Evolutionary conservation across 768 basidiomycete genomes (phyloP), one percentile per base, ranked within the genome.

Genomic region (Russula foetens): DNA sequence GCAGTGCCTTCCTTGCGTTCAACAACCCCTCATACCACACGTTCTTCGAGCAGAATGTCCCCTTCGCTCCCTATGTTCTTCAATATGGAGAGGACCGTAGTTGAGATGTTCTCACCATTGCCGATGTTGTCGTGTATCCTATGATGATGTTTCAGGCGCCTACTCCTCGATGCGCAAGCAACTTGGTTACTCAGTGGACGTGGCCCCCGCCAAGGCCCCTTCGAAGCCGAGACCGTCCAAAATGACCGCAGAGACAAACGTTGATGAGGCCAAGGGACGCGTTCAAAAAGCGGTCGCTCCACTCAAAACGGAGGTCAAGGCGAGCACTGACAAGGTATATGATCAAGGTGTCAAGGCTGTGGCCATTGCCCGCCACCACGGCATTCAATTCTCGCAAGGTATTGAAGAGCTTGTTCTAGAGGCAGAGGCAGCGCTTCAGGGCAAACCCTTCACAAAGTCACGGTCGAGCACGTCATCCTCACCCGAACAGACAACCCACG

Each of bases 1-100:
- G 86, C 53, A 92, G 92, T 72, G 82, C 86, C 9, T 88, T 90
- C 72, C 75, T 84, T 59, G 83, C 91, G 23, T 87, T 88, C 75
- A 81, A 87, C 67, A 85, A 82, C 72, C 86, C 85, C 66, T 71
- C 76, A 2, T 97, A 95, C 76, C 85, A 89, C 69, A 88, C 95
- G 65, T 79, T 96, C 70, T 97, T 97, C 77, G 79, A 84, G 58
- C 82, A 86, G 67, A 77, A 81, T 45, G 84, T 94, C 56, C 95
- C 95, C 2, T 78, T 90, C 41, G 93, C 85, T 29, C 81, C 86
- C 63, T 69, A 81, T 19, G 77, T 95, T 72, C 77, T 95, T 43
- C 87, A 94, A 60, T 92, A 84, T 68, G 89, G 88, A 11, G 92
- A 97, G 68, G 77, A 80, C 29, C 76, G 84, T 58, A 80, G 84